A percentile compares a stretch with the other conserved stretches of the same genome.
These are phyloP conservation scores for Pichia sp. DNA, from an alignment of 1,139 yeast species.

Conservation along the genomic window DNA sequence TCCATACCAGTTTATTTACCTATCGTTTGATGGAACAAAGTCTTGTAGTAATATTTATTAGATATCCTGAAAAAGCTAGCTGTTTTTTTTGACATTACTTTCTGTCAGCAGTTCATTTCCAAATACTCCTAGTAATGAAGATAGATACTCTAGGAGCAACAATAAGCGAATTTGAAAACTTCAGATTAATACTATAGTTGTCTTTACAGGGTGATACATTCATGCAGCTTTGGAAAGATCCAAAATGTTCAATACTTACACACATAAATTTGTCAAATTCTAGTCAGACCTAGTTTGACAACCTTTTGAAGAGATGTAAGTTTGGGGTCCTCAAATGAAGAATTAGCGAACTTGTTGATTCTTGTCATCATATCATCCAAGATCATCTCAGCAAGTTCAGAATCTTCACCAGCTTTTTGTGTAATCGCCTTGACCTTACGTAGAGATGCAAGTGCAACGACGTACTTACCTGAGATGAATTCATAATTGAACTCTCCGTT, in stretches of 20 bases:
- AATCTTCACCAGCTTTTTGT: constrained; percentile 1
- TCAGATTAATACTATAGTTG: too few relatives aligned
- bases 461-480: constrained; percentile 12
- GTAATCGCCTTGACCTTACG: constrained; percentile 13
- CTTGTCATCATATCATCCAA: constrained; percentile 3
- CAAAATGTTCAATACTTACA: not conserved
- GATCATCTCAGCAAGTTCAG: constrained; percentile 3
- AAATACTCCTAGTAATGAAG: too few relatives aligned
- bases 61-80: too few relatives aligned
- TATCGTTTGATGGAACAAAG: too few relatives aligned
- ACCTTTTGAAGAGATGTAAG: constrained; percentile 11
- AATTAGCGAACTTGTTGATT: constrained; percentile 8
- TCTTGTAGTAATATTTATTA: too few relatives aligned
- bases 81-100: too few relatives aligned
- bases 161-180: too few relatives aligned
- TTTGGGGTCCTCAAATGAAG: constrained; percentile 11
- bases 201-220: too few relatives aligned
- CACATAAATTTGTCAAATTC: constrained; percentile 6
- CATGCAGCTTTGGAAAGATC: too few relatives aligned
- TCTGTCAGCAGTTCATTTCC: too few relatives aligned
- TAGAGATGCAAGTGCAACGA: constrained; percentile 11
- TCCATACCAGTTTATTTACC: too few relatives aligned
- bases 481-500: constrained; percentile 13
- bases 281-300: constrained; percentile 13
- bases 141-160: too few relatives aligned